A percentile compares a stretch with the other conserved stretches of the same genome.
Conservation (phyloP, 2,329 filamentous ascomycete species). For the Colletotrichum tamarilloi region DNA sequence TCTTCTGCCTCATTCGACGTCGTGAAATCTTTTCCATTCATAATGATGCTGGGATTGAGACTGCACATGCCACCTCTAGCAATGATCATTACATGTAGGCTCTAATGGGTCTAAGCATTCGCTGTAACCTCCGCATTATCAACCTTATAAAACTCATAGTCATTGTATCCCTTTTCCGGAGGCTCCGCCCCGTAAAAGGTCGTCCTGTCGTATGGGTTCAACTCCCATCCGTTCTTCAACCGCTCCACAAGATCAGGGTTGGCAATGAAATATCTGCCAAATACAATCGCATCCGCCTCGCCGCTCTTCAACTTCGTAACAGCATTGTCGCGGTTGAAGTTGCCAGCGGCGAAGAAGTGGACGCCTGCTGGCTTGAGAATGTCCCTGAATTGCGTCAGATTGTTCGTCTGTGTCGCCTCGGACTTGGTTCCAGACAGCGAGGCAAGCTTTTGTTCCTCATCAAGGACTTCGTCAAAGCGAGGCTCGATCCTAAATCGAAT, state of each 20-base stretch:
- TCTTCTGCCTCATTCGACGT: too few species aligned
- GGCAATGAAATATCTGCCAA: slow-evolving; percentile 43
- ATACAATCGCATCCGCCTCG: slow-evolving; percentile 44
- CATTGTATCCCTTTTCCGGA: slow-evolving; percentile 46
- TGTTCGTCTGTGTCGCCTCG: slow-evolving; percentile 43
- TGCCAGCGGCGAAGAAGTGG: slow-evolving; percentile 61
- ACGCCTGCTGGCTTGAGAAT: slow-evolving; percentile 52
- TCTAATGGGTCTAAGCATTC: background rate
- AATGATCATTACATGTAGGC: too few species aligned
- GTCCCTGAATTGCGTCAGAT: slow-evolving; percentile 51
- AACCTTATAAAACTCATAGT: slow-evolving; percentile 48
- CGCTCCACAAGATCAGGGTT: slow-evolving; percentile 45
- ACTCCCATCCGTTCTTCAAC: slow-evolving; percentile 37
- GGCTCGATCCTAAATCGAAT: slow-evolving; percentile 52
- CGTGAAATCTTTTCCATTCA: background rate
- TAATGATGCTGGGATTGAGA: background rate
- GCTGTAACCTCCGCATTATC: slow-evolving; percentile 5
- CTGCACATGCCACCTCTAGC: background rate
- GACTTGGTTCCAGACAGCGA: slow-evolving; percentile 45
- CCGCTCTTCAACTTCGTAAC: slow-evolving; percentile 52
- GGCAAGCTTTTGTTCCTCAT: slow-evolving; percentile 55
- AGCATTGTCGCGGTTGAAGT: slow-evolving; percentile 51
- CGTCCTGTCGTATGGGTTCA: slow-evolving; percentile 40
- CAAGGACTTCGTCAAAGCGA: slow-evolving; percentile 57
- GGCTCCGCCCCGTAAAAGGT: slow-evolving; percentile 46